Conservation (phyloP, 495 filamentous ascomycete genomes). For the Platismatia glauca region DNA sequence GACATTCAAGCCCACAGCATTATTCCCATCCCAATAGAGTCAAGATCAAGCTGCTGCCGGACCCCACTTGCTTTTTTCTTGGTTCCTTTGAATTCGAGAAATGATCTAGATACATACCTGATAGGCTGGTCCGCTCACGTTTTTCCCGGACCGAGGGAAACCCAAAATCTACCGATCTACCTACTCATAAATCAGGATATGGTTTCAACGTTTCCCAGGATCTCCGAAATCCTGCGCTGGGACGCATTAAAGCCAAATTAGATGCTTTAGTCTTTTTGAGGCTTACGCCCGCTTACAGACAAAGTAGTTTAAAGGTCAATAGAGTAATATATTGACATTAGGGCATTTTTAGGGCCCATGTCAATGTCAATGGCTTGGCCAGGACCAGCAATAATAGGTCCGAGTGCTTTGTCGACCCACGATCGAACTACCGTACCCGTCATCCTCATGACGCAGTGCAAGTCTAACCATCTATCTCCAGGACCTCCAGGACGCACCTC, state of each 20-base stretch:
- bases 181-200: too few species aligned
- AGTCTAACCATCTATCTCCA: background rate
- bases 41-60: background rate
- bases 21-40: background rate
- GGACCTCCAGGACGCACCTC: background rate
- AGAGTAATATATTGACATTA: background rate
- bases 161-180: too few species aligned
- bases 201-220: background rate
- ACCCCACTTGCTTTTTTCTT: background rate
- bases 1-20: background rate
- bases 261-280: background rate
- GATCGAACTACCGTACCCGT: too few species aligned
- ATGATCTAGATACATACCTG: background rate
- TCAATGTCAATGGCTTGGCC: background rate
- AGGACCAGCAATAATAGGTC: too few species aligned
- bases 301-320: background rate
- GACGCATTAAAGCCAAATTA: background rate
- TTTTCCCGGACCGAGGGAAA: too few species aligned
- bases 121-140: background rate
- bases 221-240: background rate
- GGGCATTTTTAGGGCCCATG: background rate
- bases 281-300: background rate
- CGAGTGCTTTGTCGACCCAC: too few species aligned
- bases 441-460: background rate
- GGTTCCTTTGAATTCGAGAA: background rate